Conservation (phyloP, 441 rosid genomes). For the Croton laevigatus region DNA sequence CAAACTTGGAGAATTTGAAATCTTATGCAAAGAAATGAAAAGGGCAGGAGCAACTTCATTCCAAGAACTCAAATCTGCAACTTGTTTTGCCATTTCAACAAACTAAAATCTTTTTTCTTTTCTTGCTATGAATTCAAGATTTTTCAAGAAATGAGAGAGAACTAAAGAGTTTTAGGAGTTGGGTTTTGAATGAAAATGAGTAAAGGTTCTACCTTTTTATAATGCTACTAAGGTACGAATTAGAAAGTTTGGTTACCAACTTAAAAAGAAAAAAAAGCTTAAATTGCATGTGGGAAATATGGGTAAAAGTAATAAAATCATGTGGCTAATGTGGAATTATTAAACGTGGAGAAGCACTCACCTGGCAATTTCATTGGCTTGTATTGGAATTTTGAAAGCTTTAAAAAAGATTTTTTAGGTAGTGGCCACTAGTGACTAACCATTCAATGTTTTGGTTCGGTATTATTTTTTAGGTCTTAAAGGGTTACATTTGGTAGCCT, state of each 20-base stretch:
- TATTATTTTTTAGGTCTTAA: too few relatives aligned
- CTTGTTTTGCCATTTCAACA: conserved; percentile 28
- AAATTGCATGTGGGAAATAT: background rate
- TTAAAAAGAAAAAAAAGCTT: background rate
- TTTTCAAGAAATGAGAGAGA: background rate
- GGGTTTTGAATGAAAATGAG: background rate
- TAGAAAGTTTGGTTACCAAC: background rate
- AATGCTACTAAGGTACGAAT: background rate
- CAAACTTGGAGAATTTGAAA: conserved; percentile 32
- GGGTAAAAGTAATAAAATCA: background rate
- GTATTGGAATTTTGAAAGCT: background rate
- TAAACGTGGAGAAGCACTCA: background rate
- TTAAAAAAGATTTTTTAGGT: background rate
- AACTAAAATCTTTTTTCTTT: background rate
- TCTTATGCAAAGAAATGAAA: conserved; percentile 27
- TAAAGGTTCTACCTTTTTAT: background rate
- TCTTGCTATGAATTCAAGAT: background rate
- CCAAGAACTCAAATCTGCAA: conserved; percentile 28
- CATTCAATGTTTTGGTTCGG: too few relatives aligned
- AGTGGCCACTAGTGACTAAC: background rate
- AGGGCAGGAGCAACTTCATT: conserved; percentile 37
- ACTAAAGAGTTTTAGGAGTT: background rate
- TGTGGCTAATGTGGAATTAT: too few relatives aligned
- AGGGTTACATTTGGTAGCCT: too few relatives aligned
- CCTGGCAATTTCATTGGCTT: background rate